Conservation (phyloP, 768 basidiomycete species). For the Lepiota brunneoincarnata region DNA sequence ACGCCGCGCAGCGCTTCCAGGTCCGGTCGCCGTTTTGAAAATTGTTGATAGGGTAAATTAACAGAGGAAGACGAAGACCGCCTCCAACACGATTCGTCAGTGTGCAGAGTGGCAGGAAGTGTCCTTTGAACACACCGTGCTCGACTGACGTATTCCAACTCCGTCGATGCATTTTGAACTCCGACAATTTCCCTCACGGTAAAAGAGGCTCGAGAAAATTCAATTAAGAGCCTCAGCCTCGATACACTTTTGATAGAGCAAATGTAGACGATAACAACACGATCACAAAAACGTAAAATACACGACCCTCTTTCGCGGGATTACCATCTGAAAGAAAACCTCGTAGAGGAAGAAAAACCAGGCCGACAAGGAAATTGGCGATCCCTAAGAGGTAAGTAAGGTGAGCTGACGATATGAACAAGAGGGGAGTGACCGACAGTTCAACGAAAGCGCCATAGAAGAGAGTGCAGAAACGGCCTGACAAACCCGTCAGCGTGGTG, state of each 20-base stretch:
- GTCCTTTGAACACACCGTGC: slow-evolving; percentile 21
- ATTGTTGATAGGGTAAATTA: slow-evolving; percentile 35
- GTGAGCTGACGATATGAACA: slow-evolving; percentile 6
- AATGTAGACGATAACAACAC: slow-evolving; percentile 43
- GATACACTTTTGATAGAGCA: slow-evolving; percentile 37
- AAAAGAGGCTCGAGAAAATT: too few relatives aligned
- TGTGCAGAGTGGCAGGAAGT: slow-evolving; percentile 38
- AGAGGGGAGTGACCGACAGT: slow-evolving; percentile 44
- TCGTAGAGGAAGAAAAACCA: slow-evolving; percentile 83
- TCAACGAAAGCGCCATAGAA: slow-evolving; percentile 68
- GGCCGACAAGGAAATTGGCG: slow-evolving; percentile 79
- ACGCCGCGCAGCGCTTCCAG: slow-evolving; percentile 67
- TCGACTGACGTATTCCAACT: slow-evolving; percentile 24
- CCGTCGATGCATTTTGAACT: slow-evolving; percentile 28
- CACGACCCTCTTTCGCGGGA: slow-evolving; percentile 69
- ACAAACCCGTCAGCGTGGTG: slow-evolving; percentile 7
- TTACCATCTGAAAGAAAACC: slow-evolving; percentile 66
- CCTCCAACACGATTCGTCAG: slow-evolving; percentile 42
- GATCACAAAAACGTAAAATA: slow-evolving; percentile 83
- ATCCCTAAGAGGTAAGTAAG: slow-evolving; percentile 55
- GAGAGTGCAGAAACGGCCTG: slow-evolving; percentile 82
- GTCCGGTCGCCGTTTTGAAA: slow-evolving; percentile 70
- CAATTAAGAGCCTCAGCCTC: slow-evolving; percentile 21
- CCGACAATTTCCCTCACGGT: slow-evolving; percentile 16
- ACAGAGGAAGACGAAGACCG: slow-evolving; percentile 34